Evolutionary conservation across 768 basidiomycete species (phyloP).

Genomic region (Tricholoma saponaceum): DNA sequence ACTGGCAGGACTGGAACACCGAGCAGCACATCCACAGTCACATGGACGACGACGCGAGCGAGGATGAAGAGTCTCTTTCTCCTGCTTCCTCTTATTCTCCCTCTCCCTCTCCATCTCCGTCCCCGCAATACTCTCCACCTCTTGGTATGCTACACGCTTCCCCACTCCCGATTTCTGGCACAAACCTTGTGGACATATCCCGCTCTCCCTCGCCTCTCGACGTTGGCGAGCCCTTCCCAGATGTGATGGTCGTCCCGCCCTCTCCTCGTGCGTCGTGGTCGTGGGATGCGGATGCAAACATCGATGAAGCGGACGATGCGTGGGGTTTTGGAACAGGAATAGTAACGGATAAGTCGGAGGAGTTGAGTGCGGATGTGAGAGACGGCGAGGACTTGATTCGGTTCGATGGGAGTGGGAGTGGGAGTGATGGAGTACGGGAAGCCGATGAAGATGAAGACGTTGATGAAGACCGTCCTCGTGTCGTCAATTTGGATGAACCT

Average conservation of each 20-base stretch:
- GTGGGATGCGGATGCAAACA: neutral
- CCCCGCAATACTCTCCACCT: neutral
- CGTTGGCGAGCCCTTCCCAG: neutral
- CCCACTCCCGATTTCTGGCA: neutral
- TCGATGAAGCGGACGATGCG: neutral
- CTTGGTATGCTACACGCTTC: neutral
- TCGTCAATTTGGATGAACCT: constrained; percentile 5
- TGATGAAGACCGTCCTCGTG: neutral
- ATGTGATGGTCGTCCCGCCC: neutral
- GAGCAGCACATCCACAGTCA: neutral
- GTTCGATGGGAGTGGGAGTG: neutral
- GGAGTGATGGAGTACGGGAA: neutral
- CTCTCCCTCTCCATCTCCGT: neutral
- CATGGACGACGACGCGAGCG: neutral
- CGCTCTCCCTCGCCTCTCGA: neutral
- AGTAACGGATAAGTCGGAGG: neutral
- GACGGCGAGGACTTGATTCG: constrained; percentile 6
- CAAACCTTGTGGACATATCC: neutral
- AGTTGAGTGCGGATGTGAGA: neutral
- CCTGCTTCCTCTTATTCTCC: neutral
- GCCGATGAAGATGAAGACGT: neutral
- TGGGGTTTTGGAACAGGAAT: constrained; percentile 5
- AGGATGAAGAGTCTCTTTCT: neutral
- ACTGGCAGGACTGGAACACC: neutral
- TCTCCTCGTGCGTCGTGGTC: neutral